phyloP scores from a whole-genome alignment of 2,329 filamentous ascomycete species.

The Neurospora crassa region DNA sequence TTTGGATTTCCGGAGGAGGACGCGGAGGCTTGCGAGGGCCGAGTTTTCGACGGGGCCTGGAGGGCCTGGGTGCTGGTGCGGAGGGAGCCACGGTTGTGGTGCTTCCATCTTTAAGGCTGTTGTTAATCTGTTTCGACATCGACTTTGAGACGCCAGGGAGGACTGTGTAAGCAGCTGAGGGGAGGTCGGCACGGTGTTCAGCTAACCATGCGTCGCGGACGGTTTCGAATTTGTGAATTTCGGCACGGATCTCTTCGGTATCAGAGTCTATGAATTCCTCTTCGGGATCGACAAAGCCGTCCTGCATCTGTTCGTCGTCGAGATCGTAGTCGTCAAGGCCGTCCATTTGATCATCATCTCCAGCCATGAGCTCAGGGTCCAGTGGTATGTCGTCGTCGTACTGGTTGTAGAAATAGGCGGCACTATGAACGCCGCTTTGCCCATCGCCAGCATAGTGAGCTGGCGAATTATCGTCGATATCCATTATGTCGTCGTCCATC shows the following conservation, averaged over 20 bases:
- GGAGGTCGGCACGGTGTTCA: constrained; percentile 19
- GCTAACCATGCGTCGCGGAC: constrained; percentile 25
- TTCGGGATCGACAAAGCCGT: constrained; percentile 22
- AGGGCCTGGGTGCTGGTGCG: not conserved
- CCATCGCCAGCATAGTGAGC: not conserved
- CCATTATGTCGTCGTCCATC: constrained; percentile 12
- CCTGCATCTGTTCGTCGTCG: constrained; percentile 13
- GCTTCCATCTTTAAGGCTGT: not conserved
- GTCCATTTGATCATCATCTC: constrained; percentile 2
- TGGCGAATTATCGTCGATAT: constrained; percentile 8
- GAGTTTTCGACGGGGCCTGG: constrained; percentile 18
- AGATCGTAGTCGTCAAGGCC: constrained; percentile 17
- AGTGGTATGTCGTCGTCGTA: not conserved
- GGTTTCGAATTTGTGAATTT: constrained; percentile 29
- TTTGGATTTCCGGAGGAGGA: constrained; percentile 62
- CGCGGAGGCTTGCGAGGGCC: constrained; percentile 54
- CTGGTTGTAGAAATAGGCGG: not conserved
- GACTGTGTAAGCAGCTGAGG: constrained; percentile 7
- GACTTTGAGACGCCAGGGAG: not conserved
- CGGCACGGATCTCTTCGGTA: constrained; percentile 28
- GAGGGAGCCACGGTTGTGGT: not conserved
- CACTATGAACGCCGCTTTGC: not conserved
- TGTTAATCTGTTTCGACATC: not conserved
- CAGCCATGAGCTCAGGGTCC: not conserved
- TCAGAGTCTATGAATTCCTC: constrained; percentile 26